Evolutionary conservation across 208 protist species (phyloP).

Genomic region (Jaenimonas drosophilae): DNA sequence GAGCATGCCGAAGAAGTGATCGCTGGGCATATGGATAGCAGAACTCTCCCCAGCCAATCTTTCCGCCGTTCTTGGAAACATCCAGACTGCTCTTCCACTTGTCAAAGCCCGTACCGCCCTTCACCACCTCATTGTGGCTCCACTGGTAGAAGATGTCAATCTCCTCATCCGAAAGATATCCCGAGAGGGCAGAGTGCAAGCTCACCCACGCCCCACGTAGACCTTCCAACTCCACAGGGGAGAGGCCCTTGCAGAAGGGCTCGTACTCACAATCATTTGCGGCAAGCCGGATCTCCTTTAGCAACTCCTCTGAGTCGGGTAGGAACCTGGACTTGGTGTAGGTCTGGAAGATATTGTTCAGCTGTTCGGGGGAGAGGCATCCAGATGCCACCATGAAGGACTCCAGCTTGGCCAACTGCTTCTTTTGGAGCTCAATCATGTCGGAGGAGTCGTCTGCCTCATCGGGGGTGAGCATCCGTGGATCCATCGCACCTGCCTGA

Average conservation of each 20-base stretch:
- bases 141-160: conserved; percentile 37
- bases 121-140: conserved; percentile 18
- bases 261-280: conserved; percentile 7
- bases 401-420: conserved; percentile 18
- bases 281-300: conserved; percentile 11
- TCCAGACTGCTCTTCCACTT: conserved; percentile 28
- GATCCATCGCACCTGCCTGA: conserved; percentile 13
- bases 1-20: conserved; percentile 14
- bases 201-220: conserved; percentile 36
- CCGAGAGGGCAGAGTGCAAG: conserved; percentile 27
- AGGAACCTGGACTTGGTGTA: conserved; percentile 11
- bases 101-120: conserved; percentile 8
- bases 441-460: conserved; percentile 6
- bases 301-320: conserved; percentile 9
- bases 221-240: conserved; percentile 23
- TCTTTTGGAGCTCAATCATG: conserved; percentile 13
- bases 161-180: conserved; percentile 23
- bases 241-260: conserved; percentile 14
- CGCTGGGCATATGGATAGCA: conserved; percentile 50
- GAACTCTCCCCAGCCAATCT: conserved; percentile 50
- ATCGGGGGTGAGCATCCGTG: conserved; percentile 17
- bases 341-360: conserved; percentile 19
- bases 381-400: conserved; percentile 18
- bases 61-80: conserved; percentile 6
- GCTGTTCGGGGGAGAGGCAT: conserved; percentile 29